Conservation (phyloP, 2,329 filamentous ascomycete genomes). For the Mariannaea sp. region DNA sequence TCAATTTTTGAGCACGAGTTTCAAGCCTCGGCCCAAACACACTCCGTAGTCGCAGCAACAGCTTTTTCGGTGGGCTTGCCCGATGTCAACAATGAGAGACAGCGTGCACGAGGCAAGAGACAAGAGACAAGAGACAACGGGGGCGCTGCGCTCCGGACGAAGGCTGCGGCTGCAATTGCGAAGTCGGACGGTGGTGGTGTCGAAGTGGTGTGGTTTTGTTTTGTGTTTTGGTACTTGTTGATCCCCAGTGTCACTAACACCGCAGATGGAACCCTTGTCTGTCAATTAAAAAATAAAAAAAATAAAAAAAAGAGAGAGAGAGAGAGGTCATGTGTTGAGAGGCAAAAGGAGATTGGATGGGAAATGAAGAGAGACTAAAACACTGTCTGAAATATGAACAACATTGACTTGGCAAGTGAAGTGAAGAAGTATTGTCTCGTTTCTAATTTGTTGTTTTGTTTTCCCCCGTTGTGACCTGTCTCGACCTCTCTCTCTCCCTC, state of each 20-base stretch:
- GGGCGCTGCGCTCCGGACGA: too few relatives aligned
- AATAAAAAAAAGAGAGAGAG: too few relatives aligned
- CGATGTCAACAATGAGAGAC: background rate
- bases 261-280: slow-evolving; percentile 13
- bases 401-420: background rate
- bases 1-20: background rate
- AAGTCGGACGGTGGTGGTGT: slow-evolving; percentile 37
- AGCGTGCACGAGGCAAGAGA: too few relatives aligned
- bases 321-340: slow-evolving; percentile 19
- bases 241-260: background rate
- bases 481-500: background rate
- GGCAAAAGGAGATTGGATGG: slow-evolving; percentile 4
- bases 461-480: background rate
- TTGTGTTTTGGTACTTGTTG: slow-evolving; percentile 11
- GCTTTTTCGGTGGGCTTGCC: background rate
- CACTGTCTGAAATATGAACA: slow-evolving; percentile 1
- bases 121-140: background rate
- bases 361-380: slow-evolving; percentile 1
- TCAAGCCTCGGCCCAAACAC: background rate
- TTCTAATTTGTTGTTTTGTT: slow-evolving; percentile 9
- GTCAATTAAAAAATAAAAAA: too few relatives aligned
- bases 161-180: slow-evolving; percentile 10
- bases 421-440: slow-evolving; percentile 7
- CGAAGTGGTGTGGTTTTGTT: slow-evolving; percentile 38
- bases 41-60: background rate